A percentile compares a stretch with the other conserved stretches of the same genome.
Evolutionary conservation across 2,329 filamentous ascomycete species (phyloP).

Genomic region (Epichloe sylvatica): DNA sequence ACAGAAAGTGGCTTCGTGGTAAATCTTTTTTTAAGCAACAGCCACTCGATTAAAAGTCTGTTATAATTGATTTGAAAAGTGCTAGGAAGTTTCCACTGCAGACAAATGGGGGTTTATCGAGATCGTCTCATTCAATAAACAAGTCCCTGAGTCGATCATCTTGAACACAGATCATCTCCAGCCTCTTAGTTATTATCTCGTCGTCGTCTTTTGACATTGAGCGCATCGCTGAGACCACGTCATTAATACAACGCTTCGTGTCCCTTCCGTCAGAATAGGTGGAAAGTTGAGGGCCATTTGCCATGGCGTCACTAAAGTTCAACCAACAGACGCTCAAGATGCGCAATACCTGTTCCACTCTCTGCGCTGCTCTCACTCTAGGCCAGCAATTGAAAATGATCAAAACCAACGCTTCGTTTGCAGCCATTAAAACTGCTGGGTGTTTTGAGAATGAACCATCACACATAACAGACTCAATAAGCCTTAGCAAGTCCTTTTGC

Average conservation of each 20-base stretch:
- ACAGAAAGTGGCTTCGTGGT: slow-evolving; percentile 83
- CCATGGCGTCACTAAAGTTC: slow-evolving; percentile 29
- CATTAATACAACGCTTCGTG: neutral
- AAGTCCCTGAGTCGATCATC: neutral
- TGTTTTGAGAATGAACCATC: slow-evolving; percentile 52
- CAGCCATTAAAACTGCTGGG: slow-evolving; percentile 37
- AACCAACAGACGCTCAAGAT: slow-evolving; percentile 50
- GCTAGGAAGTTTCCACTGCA: neutral
- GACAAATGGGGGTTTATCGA: neutral
- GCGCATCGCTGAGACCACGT: neutral
- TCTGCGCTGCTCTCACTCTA: slow-evolving; percentile 38
- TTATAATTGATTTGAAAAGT: neutral
- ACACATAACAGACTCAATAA: slow-evolving; percentile 49
- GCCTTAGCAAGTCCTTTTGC: slow-evolving; percentile 48
- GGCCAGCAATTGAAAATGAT: slow-evolving; percentile 56
- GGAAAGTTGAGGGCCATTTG: neutral
- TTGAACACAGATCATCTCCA: neutral
- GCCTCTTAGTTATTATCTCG: neutral
- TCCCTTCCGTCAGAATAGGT: neutral
- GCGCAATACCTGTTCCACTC: slow-evolving; percentile 50
- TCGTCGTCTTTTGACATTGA: neutral
- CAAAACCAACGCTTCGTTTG: slow-evolving; percentile 38
- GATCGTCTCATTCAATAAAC: neutral
- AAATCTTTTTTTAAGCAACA: slow-evolving; percentile 95
- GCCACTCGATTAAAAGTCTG: slow-evolving; percentile 37